Base-by-base conservation (phyloP, 2,329 filamentous ascomycete species). In the Zalaria obscura region DNA sequence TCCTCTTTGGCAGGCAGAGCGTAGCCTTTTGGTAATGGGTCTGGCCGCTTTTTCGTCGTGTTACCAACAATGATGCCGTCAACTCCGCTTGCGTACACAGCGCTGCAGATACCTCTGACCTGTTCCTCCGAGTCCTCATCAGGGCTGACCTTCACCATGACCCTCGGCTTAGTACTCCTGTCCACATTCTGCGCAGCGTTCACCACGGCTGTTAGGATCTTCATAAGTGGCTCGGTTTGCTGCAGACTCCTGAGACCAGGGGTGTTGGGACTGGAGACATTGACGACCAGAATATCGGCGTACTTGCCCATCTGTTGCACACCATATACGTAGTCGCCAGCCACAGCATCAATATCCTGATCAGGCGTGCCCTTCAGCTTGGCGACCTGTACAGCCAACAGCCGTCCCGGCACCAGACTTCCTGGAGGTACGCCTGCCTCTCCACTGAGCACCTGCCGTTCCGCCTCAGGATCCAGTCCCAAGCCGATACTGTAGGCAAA, bases 61-160 rank as follows among this genome's bases (percentile, higher is more conserved):
- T 98, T 98, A 7, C 89, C 91, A 3, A 98, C 89, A 47, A 98
- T 95, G 31, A 98, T 78, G 27, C 91, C 91, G 52, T 95, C 88
- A 2, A 96, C 88, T 5, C 88, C 88, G 45, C 83, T 86, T 50
- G 70, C 69, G 68, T 78, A 82, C 8, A 94, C 79, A 0, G 88
- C 88, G 51, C 87, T 76, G 46, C 86, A 89, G 42, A 98, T 93
- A 5, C 88, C 91, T 35, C 80, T 73, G 46, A 98, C 76, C 58
- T 98, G 87, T 42, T 78, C 69, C 40, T 87, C 78, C 18, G 81
- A 77, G 58, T 95, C 86, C 64, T 96, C 91, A 52, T 98, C 91
- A 0, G 91, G 91, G 45, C 85, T 93, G 18, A 98, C 89, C 68
- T 98, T 98, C 54, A 98, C 91, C 85, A 98, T 94, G 44, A 98